Conservation (phyloP, 345 rosid species). For the Salix suchowensis region DNA sequence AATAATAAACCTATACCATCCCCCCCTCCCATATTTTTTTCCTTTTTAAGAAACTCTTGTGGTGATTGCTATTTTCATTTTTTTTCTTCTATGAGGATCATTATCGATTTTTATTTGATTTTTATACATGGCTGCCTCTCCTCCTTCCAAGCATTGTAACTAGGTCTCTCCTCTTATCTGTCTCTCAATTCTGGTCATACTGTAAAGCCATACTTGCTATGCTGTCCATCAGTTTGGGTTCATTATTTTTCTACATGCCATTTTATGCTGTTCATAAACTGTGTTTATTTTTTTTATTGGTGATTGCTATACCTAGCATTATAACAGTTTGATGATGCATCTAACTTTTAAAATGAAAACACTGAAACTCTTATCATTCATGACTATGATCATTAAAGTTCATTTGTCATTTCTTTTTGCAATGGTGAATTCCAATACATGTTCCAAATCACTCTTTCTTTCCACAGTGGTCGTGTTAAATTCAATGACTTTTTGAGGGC, state of each 20-base stretch:
- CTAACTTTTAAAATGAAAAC: neutral
- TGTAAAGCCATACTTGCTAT: neutral
- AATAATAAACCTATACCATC: too few species aligned
- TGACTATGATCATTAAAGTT: neutral
- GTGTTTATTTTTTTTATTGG: neutral
- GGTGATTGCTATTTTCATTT: neutral
- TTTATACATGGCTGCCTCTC: too few species aligned
- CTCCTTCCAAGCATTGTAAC: neutral
- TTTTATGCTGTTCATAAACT: neutral
- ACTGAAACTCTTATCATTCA: neutral
- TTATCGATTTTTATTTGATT: neutral
- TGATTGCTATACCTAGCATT: neutral
- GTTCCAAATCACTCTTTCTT: constrained; percentile 3
- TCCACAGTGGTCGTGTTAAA: constrained; percentile 73
- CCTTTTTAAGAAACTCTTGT: neutral
- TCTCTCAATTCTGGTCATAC: neutral
- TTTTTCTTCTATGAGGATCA: neutral
- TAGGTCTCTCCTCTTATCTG: neutral
- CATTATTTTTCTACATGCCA: neutral
- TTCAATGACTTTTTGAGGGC: constrained; percentile 52
- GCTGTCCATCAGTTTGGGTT: neutral
- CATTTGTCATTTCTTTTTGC: neutral
- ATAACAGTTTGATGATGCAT: neutral
- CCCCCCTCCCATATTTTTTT: too few species aligned
- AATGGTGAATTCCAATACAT: neutral